Base-by-base conservation (phyloP, 2,329 filamentous ascomycete genomes). In the Colletotrichum musae region DNA sequence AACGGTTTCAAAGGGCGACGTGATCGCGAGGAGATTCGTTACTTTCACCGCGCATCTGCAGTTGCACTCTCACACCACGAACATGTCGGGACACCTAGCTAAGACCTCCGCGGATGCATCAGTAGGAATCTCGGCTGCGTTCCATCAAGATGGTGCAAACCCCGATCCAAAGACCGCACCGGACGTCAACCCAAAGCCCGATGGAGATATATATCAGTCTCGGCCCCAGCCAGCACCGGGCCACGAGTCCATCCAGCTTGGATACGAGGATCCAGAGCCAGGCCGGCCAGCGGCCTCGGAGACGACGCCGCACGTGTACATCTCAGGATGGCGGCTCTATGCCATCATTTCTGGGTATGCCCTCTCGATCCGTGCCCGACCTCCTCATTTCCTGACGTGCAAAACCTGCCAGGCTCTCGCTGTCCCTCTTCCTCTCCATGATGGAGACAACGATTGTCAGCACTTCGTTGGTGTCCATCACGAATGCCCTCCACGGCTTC, bases 381-480 rank as follows among this genome's bases (percentile, higher is more conserved):
- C 15, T 2, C 15, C 3, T 75, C 86, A 84, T 0, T 81, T 84
- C 5, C 75, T 87, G 0, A 80, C 86, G 0, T 81, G 82, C 21
- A 36, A 36, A 36, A 10, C 41, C 16, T 15, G 10, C 6, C 16
- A 43, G 41, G 41, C 41, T 43, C 13, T 43, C 41, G 5, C 13
- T 62, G 1, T 52, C 59, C 39, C 75, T 85, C 5, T 80, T 87
- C 54, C 76, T 87, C 2, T 82, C 84, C 1, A 81, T 80, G 1
- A 74, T 85, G 4, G 85, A 87, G 70, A 85, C 80, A 5, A 85
- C 84, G 3, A 86, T 86, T 28, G 83, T 87, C 24, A 83, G 81
- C 75, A 87, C 85, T 0, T 81, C 84, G 6, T 75, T 87, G 0
- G 80, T 86, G 0, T 80, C 83, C 18, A 86, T 87, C 43, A 80